Percentiles rank a stretch among this genome's conserved stretches.
Conservation (phyloP, 805 yeast genomes). For the Kodamaea hsintzibuensis region DNA sequence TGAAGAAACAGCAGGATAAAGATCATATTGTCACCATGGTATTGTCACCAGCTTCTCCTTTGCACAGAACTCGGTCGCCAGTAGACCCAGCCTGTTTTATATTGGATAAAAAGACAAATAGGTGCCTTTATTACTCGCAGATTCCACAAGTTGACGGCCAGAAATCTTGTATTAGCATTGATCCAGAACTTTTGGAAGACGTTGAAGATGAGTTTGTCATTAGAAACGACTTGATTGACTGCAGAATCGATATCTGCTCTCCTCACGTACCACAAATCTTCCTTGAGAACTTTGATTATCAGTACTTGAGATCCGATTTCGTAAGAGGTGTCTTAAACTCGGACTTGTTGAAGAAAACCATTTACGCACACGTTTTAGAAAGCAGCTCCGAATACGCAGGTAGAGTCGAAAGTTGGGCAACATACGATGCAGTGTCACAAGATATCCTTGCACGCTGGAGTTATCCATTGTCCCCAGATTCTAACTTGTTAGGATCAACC, state of each 20-base stretch:
- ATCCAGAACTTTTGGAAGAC: constrained; percentile 78
- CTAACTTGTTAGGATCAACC: constrained; percentile 70
- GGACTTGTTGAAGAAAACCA: constrained; percentile 86
- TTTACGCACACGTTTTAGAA: constrained; percentile 81
- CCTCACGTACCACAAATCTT: constrained; percentile 93
- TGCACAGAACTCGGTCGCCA: constrained; percentile 80
- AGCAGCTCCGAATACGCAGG: constrained; percentile 76
- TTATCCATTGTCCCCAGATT: constrained; percentile 87
- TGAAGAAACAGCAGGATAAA: constrained; percentile 71
- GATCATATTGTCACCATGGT: constrained; percentile 96
- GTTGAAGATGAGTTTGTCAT: constrained; percentile 71
- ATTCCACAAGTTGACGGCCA: constrained; percentile 54
- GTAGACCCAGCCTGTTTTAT: constrained; percentile 84
- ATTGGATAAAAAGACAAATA: constrained; percentile 67
- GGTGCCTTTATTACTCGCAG: constrained; percentile 83
- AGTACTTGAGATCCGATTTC: constrained; percentile 80
- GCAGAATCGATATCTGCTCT: constrained; percentile 94
- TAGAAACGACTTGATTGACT: constrained; percentile 92
- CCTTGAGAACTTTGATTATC: constrained; percentile 96
- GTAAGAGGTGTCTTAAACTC: constrained; percentile 88
- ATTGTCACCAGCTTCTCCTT: constrained; percentile 76
- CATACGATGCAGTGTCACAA: constrained; percentile 88
- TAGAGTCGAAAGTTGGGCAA: constrained; percentile 92
- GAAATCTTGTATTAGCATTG: constrained; percentile 54
- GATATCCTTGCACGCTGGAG: constrained; percentile 91